phyloP scores from a whole-genome alignment of 768 basidiomycete genomes.

The Galerina marginata region DNA sequence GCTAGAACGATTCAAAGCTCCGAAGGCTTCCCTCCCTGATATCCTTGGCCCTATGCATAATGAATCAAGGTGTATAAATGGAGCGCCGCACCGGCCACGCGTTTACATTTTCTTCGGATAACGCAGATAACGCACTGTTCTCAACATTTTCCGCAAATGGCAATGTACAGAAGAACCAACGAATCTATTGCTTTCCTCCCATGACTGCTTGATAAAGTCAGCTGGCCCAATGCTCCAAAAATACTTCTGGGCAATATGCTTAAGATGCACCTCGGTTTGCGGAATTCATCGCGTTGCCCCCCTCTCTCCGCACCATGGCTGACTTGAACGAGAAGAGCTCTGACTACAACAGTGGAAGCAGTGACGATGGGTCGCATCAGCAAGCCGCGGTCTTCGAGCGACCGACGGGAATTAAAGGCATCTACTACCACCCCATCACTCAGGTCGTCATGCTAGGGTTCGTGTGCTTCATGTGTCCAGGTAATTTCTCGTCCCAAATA shows the following conservation, averaged over 20 bases:
- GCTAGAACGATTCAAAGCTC: too few species aligned
- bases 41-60: too few species aligned
- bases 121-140: background rate
- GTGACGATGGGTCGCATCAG: constrained; percentile 18
- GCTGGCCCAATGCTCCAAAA: constrained; percentile 14
- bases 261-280: constrained; percentile 6
- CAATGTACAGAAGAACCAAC: constrained; percentile 1
- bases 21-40: too few species aligned
- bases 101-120: constrained; percentile 7
- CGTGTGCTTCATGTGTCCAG: constrained; percentile 70
- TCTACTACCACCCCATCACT: constrained; percentile 63
- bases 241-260: constrained; percentile 8
- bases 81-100: background rate
- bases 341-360: constrained; percentile 22
- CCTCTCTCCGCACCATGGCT: constrained; percentile 13
- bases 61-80: too few species aligned
- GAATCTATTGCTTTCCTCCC: constrained; percentile 1
- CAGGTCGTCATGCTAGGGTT: constrained; percentile 71
- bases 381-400: constrained; percentile 42
- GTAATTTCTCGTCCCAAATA: constrained; percentile 30
- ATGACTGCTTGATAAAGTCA: constrained; percentile 10
- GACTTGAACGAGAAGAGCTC: constrained; percentile 21
- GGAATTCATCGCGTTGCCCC: background rate
- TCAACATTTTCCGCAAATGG: background rate
- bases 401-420: constrained; percentile 55